These are phyloP conservation scores for Thozetella sp. DNA, from an alignment of 495 filamentous ascomycete species.

Conservation along the genomic window DNA sequence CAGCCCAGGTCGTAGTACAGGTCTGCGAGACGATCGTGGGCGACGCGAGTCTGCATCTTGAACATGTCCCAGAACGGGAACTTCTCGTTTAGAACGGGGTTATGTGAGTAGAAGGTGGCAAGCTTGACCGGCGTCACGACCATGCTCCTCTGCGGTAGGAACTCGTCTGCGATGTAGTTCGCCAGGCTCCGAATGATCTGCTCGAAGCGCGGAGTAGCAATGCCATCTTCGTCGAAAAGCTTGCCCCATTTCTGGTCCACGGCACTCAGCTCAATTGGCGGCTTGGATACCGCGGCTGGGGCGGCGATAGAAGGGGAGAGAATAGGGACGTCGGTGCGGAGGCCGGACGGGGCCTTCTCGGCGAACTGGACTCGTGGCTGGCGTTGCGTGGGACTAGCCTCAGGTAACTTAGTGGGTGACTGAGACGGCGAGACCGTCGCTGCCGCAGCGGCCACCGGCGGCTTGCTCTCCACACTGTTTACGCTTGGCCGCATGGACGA, in stretches of 20 bases:
- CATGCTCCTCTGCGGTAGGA: constrained; percentile 69
- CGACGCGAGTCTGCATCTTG: constrained; percentile 18
- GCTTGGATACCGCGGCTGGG: not conserved
- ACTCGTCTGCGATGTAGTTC: constrained; percentile 79
- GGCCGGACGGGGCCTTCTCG: not conserved
- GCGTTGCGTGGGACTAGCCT: not conserved
- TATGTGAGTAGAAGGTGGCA: constrained; percentile 72
- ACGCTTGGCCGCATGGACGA: not conserved
- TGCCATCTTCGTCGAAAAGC: constrained; percentile 69
- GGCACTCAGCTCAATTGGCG: constrained; percentile 17
- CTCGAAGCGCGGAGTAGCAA: constrained; percentile 67
- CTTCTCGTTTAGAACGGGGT: constrained; percentile 61
- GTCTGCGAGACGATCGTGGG: constrained; percentile 48
- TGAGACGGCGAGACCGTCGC: not conserved
- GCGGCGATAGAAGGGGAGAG: not conserved
- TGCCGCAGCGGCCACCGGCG: not conserved
- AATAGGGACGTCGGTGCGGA: not conserved
- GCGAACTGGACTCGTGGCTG: not conserved
- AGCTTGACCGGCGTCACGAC: constrained; percentile 86
- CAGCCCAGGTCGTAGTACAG: constrained; percentile 77
- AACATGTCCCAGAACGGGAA: constrained; percentile 27
- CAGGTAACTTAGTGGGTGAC: not conserved
- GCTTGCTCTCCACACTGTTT: not conserved
- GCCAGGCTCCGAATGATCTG: constrained; percentile 79
- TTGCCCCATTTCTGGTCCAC: constrained; percentile 69